These are phyloP conservation scores for Talaromyces sp. DNA, from an alignment of 2,329 filamentous ascomycete genomes.

Conservation along the genomic window DNA sequence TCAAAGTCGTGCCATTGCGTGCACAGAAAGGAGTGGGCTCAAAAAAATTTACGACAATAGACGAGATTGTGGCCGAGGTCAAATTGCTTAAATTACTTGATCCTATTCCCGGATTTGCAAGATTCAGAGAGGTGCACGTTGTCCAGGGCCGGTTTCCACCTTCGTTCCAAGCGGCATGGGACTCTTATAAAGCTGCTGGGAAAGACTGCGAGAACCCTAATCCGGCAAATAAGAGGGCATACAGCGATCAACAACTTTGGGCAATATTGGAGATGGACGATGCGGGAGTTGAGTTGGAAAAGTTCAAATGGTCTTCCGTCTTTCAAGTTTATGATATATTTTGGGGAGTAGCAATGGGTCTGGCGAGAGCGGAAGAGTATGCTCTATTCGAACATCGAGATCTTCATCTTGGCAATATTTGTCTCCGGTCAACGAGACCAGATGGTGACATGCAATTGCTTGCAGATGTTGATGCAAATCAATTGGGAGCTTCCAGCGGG, in stretches of 20 bases:
- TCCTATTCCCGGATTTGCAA: constrained; percentile 59
- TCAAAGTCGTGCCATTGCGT: constrained; percentile 49
- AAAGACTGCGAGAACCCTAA: constrained; percentile 54
- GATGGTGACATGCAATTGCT: constrained; percentile 33
- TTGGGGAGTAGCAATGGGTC: constrained; percentile 61
- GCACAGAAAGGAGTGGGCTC: constrained; percentile 40
- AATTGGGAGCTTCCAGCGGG: constrained; percentile 35
- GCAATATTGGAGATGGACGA: constrained; percentile 65
- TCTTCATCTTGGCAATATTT: constrained; percentile 65
- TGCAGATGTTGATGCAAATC: constrained; percentile 29
- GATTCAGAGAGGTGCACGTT: constrained; percentile 58
- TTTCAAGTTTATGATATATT: constrained; percentile 61
- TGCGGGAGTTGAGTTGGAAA: constrained; percentile 57
- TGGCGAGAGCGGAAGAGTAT: constrained; percentile 59
- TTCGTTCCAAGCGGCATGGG: constrained; percentile 49
- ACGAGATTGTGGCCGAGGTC: constrained; percentile 50
- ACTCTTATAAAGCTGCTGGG: constrained; percentile 38
- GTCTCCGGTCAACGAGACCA: constrained; percentile 44
- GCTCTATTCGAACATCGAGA: constrained; percentile 64
- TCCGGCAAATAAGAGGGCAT: constrained; percentile 52
- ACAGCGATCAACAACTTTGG: constrained; percentile 58
- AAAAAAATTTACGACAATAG: constrained; percentile 44
- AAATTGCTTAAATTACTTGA: constrained; percentile 57
- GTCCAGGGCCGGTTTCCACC: constrained; percentile 55
- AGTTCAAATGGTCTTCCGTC: constrained; percentile 39